phyloP scores from a whole-genome alignment of 352 stramenopile species.

The Hyaloperonospora arabidopsidis region DNA sequence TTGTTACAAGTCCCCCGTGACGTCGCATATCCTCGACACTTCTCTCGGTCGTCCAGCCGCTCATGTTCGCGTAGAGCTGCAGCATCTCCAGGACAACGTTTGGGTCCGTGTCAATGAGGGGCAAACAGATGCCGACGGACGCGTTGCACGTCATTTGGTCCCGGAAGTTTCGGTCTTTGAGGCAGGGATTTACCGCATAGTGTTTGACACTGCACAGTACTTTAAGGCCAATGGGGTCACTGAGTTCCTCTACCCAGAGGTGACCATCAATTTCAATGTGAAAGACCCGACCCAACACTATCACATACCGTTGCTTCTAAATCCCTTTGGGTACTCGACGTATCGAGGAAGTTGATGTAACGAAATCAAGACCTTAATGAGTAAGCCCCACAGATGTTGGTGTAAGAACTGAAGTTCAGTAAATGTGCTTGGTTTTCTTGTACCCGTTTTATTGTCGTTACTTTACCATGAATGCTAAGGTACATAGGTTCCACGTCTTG shows the following conservation, averaged over 20 bases:
- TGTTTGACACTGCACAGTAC: slow-evolving; percentile 78
- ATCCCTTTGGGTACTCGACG: slow-evolving; percentile 85
- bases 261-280: slow-evolving; percentile 74
- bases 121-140: slow-evolving; percentile 73
- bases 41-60: slow-evolving; percentile 57
- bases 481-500: no score
- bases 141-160: slow-evolving; percentile 38
- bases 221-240: slow-evolving; percentile 53
- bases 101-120: slow-evolving; percentile 38
- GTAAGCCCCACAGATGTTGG: no score
- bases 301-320: slow-evolving; percentile 86
- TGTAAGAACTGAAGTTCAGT: no score
- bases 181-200: slow-evolving; percentile 63
- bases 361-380: not conserved
- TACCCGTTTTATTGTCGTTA: no score
- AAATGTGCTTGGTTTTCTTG: no score
- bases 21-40: slow-evolving; percentile 85
- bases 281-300: slow-evolving; percentile 72
- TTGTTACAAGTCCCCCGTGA: slow-evolving; percentile 59
- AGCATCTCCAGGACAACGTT: slow-evolving; percentile 30
- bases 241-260: slow-evolving; percentile 84
- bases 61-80: slow-evolving; percentile 64
- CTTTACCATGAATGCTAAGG: no score
- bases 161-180: slow-evolving; percentile 32
- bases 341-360: slow-evolving; percentile 76